Base-by-base conservation (phyloP, 2,329 filamentous ascomycete species). In the Botrytis byssoidea region DNA sequence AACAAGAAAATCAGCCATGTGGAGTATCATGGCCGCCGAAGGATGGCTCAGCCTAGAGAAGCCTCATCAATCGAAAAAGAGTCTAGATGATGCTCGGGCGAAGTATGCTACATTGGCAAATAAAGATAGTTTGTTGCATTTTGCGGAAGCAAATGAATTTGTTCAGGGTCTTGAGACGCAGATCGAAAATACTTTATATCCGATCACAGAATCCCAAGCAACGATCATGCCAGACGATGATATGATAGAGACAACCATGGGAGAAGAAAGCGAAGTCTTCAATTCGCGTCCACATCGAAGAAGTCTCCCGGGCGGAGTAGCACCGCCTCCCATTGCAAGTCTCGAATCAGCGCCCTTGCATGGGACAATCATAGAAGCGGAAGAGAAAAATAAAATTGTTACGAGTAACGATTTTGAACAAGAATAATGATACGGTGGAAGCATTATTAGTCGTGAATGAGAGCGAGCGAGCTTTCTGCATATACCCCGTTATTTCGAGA, bases 1-100 rank as follows among this genome's bases (percentile, higher is more conserved):
- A 75, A 88, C 87, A 74, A 88, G 96, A 67, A 99, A 98, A 84
- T 93, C 95, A 3, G 96, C 93, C 0, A 88, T 97, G 76, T 99
- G 95, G 95, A 92, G 91, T 77, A 87, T 96, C 35, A 86, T 97
- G 57, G 92, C 93, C 1, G 91, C 94, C 0, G 92, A 97, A 78
- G 88, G 90, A 1, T 99, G 96, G 96, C 85, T 95, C 72, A 88
- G 88, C 69, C 88, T 95, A 75, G 89, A 88, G 48, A 95, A 95
- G 80, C 90, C 90, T 71, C 88, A 92, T 22, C 92, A 97, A 79
- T 93, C 94, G 0, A 92, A 93, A 77, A 87, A 89, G 74, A 93
- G 93, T 76, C 86, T 98, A 1, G 90, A 92, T 67, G 89, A 92
- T 76, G 93, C 93, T 4, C 83, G 85, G 42, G 84, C 81, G 67